These are phyloP conservation scores for Tubosaeta sp. DNA, from an alignment of 768 basidiomycete species.

Conservation along the genomic window DNA sequence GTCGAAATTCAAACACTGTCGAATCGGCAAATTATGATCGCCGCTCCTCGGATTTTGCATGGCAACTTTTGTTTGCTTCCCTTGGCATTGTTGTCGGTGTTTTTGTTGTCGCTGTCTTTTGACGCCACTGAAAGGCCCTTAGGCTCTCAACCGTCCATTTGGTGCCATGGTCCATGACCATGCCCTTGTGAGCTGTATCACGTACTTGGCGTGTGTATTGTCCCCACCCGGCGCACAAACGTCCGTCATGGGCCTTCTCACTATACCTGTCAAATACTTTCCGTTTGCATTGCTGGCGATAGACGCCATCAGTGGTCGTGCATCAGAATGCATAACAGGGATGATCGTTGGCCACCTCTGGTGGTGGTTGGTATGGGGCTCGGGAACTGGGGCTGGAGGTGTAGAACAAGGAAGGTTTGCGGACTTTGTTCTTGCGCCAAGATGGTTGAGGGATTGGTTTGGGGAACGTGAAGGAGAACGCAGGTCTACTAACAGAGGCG, in stretches of 20 bases:
- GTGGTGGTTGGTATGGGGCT: conserved; percentile 71
- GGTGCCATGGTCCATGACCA: conserved; percentile 51
- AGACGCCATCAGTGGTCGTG: conserved; percentile 66
- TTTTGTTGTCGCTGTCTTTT: neutral
- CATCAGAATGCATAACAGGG: conserved; percentile 58
- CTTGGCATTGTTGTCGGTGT: conserved; percentile 56
- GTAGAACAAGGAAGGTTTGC: conserved; percentile 36
- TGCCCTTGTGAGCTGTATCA: conserved; percentile 61
- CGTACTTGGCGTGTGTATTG: conserved; percentile 64
- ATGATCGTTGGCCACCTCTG: conserved; percentile 75
- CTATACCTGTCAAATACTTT: conserved; percentile 65
- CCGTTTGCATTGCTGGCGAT: conserved; percentile 72
- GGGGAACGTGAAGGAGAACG: conserved; percentile 35
- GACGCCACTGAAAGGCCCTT: neutral
- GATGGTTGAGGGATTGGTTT: conserved; percentile 51
- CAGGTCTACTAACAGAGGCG: conserved; percentile 37
- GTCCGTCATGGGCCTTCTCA: conserved; percentile 76
- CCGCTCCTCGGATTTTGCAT: conserved; percentile 72
- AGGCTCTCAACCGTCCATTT: conserved; percentile 62
- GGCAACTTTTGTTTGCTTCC: conserved; percentile 59
- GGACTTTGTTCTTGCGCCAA: conserved; percentile 47
- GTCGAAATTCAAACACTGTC: conserved; percentile 61
- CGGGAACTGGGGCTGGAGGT: conserved; percentile 38
- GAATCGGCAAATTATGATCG: conserved; percentile 56
- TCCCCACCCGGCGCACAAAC: conserved; percentile 64